phyloP scores from a whole-genome alignment of 306 rosid species.

The Acacia confusa region DNA sequence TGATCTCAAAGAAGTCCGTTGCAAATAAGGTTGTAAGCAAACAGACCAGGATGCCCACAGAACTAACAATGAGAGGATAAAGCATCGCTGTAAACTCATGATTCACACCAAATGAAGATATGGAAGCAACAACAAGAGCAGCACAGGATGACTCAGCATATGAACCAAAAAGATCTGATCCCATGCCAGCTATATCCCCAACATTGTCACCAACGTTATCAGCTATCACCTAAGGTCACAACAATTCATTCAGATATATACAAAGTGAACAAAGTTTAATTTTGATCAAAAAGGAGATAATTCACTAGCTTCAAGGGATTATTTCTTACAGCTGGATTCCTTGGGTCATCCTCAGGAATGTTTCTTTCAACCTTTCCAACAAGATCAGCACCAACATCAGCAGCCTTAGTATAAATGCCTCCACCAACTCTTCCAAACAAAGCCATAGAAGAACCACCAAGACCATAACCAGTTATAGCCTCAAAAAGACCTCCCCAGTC shows the following conservation, averaged over 20 bases:
- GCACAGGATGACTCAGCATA: conserved; percentile 19
- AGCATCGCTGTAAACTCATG: conserved; percentile 14
- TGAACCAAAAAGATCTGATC: conserved; percentile 20
- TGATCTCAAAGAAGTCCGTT: conserved; percentile 21
- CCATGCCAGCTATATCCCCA: conserved; percentile 23
- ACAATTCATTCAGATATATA: not conserved
- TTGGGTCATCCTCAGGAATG: conserved; percentile 23
- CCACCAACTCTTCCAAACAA: conserved; percentile 25
- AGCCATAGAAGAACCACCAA: conserved; percentile 30
- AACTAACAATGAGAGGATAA: not conserved
- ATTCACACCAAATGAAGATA: conserved; percentile 23
- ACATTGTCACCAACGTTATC: conserved; percentile 14
- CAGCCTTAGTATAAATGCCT: conserved; percentile 9
- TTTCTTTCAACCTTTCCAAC: conserved; percentile 24
- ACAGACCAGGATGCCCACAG: conserved; percentile 8
- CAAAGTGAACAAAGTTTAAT: not conserved
- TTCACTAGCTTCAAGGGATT: not conserved
- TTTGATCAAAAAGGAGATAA: not conserved
- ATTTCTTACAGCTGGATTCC: conserved; percentile 16
- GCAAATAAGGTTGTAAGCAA: conserved; percentile 11
- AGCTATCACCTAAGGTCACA: conserved; percentile 1
- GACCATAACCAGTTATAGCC: conserved; percentile 41
- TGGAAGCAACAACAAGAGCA: conserved; percentile 22
- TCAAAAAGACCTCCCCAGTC: conserved; percentile 74
- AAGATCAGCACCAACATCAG: conserved; percentile 16